Evolutionary conservation across 352 stramenopile genomes (phyloP), one percentile per base, ranked within the genome.

Genomic region (Phytophthora idaei): DNA sequence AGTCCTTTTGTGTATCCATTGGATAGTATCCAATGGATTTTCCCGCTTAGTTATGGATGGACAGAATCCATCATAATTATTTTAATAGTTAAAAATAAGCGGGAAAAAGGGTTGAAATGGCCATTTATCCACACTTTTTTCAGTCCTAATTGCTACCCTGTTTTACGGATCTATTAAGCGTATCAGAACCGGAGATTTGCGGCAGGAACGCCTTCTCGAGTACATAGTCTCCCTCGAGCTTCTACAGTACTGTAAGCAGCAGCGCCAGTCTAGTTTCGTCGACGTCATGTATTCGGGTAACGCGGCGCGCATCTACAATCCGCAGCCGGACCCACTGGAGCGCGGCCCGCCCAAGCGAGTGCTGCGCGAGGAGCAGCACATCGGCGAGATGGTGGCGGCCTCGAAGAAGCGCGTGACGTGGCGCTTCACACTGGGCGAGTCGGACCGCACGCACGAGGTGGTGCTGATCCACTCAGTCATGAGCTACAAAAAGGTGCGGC

Each of bases 381-480:
- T 95, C 37, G 88, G 88, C 45, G 84, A 93, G 74, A 81, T 83
- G 54, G 77, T 95, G 17, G 82, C 87, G n/a, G 71, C 77, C 25
- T 93, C 87, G 42, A 94, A 95, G 78, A 92, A 91, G 69, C 85
- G 87, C 58, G 84, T 93, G 54, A 77, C 82, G 49, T 95, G 87
- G 87, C 86, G 83, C 42, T 95, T 95, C 54, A 88, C 86, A 41
- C 71, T 95, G 41, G 86, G 88, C 53, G 85, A 94, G 41, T 75
- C 74, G 1, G 87, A 95, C 51, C 78, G 70, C 47, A 73, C 78
- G 47, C 87, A 95, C 62, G 83, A 92, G 57, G 81, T 94, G 39
- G 77, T 90, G 64, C 70, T 95, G 41, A 64, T 87, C 53, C 87
- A 95, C 74, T 95, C 87, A 17, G 77, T 92, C 56, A 90, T 95